A percentile compares a stretch with the other conserved stretches of the same genome.
Conservation (phyloP, 2,329 filamentous ascomycete species). For the Decorospora gaudefroyi region DNA sequence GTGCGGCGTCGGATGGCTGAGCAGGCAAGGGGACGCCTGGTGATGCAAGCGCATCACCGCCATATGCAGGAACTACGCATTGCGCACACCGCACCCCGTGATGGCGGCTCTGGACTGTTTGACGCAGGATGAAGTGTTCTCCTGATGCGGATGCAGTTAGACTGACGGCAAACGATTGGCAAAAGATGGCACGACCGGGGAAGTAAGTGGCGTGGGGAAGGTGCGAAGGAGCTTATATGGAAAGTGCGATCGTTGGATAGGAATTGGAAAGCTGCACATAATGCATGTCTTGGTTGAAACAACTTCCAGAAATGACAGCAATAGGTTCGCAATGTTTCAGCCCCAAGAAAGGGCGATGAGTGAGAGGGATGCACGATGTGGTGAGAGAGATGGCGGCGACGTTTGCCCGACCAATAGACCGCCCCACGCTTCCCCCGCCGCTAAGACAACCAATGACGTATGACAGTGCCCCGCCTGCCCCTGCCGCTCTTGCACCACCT, state of each 20-base stretch:
- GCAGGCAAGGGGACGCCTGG: too few relatives aligned
- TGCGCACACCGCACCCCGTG: slow-evolving; percentile 20
- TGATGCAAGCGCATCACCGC: slow-evolving; percentile 16
- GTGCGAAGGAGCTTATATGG: slow-evolving; percentile 8
- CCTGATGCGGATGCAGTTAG: too few relatives aligned
- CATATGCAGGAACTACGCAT: slow-evolving; percentile 25
- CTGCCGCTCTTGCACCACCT: slow-evolving; percentile 19
- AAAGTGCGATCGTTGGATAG: not conserved
- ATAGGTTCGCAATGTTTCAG: slow-evolving; percentile 2
- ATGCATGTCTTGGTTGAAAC: too few relatives aligned
- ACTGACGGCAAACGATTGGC: slow-evolving; percentile 7
- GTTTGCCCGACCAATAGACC: slow-evolving; percentile 14
- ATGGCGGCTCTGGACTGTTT: slow-evolving; percentile 13
- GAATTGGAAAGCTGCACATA: not conserved
- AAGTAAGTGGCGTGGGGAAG: slow-evolving; percentile 3
- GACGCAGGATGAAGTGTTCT: slow-evolving; percentile 11
- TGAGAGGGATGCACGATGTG: slow-evolving; percentile 10
- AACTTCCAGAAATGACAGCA: too few relatives aligned
- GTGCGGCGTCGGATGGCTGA: too few relatives aligned
- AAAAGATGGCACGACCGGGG: slow-evolving; percentile 15
- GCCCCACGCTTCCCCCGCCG: slow-evolving; percentile 20
- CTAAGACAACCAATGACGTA: slow-evolving; percentile 30
- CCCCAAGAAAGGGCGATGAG: slow-evolving; percentile 3
- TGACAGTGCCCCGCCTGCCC: slow-evolving; percentile 15
- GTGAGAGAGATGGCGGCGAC: slow-evolving; percentile 10